Conservation (phyloP, 345 rosid species). For the Eucalyptus marginata region DNA sequence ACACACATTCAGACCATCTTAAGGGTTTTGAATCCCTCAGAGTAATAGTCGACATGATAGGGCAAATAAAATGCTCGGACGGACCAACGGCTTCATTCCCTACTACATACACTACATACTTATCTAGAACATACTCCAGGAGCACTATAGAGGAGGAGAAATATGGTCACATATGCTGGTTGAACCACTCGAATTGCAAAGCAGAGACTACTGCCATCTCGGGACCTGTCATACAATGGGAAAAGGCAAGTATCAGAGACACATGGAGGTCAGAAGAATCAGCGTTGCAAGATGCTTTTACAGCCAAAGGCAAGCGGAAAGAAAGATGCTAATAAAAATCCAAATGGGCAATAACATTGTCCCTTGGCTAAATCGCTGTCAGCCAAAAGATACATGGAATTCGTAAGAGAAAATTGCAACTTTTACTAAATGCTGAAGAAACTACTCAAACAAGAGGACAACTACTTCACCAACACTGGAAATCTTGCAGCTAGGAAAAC, state of each 20-base stretch:
- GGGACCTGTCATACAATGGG: background rate
- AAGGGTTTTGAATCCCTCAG: background rate
- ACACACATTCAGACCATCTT: background rate
- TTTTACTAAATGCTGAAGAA: background rate
- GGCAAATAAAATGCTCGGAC: background rate
- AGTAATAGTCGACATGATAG: background rate
- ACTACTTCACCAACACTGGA: background rate
- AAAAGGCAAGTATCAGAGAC: background rate
- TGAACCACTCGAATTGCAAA: background rate
- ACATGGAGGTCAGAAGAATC: background rate
- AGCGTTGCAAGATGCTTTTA: background rate
- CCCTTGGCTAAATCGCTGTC: background rate
- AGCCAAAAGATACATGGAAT: background rate
- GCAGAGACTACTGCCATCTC: background rate
- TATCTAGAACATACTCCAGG: background rate
- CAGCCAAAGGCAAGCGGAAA: background rate
- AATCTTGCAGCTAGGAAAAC: background rate
- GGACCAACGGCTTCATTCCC: slow-evolving; percentile 14
- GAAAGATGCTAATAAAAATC: background rate
- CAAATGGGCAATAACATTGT: background rate
- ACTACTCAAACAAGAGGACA: background rate
- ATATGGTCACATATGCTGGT: background rate
- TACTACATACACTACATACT: background rate
- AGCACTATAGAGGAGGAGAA: background rate
- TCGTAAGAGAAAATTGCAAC: background rate